These are phyloP conservation scores for Melaleuca alternifolia DNA, from an alignment of 345 rosid genomes.

Conservation along the genomic window DNA sequence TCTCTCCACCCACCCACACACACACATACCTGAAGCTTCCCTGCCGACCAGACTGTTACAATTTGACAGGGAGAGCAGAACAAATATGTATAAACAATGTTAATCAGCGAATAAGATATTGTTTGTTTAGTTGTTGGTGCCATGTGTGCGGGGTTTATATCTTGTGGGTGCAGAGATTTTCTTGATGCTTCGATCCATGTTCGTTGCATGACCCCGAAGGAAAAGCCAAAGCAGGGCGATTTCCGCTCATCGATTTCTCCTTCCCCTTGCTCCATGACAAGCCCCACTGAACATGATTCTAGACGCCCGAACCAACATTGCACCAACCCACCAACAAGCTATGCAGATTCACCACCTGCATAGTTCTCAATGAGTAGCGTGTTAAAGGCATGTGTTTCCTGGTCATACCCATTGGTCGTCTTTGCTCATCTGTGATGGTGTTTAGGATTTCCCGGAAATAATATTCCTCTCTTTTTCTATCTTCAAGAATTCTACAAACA, in stretches of 20 bases:
- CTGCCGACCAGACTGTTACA: constrained; percentile 15
- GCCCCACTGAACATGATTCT: background rate
- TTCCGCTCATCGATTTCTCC: background rate
- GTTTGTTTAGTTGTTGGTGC: background rate
- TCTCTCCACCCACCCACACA: background rate
- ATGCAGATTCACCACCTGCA: background rate
- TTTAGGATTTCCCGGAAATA: background rate
- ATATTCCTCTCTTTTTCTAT: background rate
- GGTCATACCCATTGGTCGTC: background rate
- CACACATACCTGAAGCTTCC: constrained; percentile 3
- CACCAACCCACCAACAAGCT: background rate
- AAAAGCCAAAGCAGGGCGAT: background rate
- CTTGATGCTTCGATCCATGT: background rate
- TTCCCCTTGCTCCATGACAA: background rate
- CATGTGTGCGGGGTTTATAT: background rate
- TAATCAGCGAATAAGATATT: background rate
- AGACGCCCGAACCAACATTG: background rate
- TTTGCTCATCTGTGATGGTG: background rate
- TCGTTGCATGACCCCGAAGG: background rate
- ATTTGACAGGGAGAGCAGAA: background rate
- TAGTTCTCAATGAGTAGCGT: background rate
- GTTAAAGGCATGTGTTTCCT: background rate
- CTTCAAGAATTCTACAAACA: background rate
- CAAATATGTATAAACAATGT: background rate
- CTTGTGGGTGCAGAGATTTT: background rate